Evolutionary conservation across 257 asterid species (phyloP), one percentile per base, ranked within the genome.

Genomic region (Knoxia roxburghii): DNA sequence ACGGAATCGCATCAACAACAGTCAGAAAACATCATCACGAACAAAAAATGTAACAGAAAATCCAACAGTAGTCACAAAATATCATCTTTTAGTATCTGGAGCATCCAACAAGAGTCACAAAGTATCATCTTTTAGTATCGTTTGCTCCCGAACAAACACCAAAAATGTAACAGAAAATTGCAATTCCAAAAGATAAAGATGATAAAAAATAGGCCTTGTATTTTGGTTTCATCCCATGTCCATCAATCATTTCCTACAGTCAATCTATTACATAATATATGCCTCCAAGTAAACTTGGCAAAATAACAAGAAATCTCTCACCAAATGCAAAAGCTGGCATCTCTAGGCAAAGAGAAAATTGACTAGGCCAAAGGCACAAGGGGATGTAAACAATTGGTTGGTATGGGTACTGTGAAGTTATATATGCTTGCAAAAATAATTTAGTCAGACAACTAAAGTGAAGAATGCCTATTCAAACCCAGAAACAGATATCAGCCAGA

Each of bases 401-500:
- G 39, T 29, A 5, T 12, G 57, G 12, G 43, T 7, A 27, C 4
- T 39, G 48, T 35, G 33, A 59, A 39, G n/a, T n/a, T n/a, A n/a
- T 20, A 21, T 13, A 40, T 13, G 32, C 23, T 35, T 21, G n/a
- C 8, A 17, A 21, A 52, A 53, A 29, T 15, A 52, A 54, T 64
- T 56, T 50, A 29, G 68, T 72, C 26, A 54, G 40, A 8, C 17
- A 63, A 27, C 27, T 17, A 33, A 55, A 13, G 45, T 62, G 40
- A 71, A 52, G 27, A 53, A 52, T 49, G 58, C 65, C 53, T 29
- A 50, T 20, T 35, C 17, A 29, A 49, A 52, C 37, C 69, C 37
- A 40, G 53, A 52, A 61, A 66, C 43, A 27, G 49, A 30, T 39
- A 40, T 53, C 70, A 52, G 49, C 56, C 26, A 20, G 51, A n/a